Evolutionary conservation across 176 grass and related monocot species (phyloP).

Genomic region (Chrysopogon serrulatus): DNA sequence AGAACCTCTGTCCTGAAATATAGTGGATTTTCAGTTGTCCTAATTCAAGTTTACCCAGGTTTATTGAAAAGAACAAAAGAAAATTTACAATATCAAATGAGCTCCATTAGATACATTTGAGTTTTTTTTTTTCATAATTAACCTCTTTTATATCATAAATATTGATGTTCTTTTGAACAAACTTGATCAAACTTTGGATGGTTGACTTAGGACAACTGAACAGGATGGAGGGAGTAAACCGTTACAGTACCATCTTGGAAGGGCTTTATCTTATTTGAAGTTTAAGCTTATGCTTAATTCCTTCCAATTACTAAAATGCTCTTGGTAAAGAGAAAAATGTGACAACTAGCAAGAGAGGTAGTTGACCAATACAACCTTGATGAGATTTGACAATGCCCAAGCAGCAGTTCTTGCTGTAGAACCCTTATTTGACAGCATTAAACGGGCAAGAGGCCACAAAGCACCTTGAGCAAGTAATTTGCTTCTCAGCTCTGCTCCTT

Average conservation of each 20-base stretch:
- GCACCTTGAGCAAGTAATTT: slow-evolving; percentile 87
- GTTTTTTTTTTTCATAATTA: neutral
- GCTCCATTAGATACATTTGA: neutral
- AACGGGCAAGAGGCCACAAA: slow-evolving; percentile 65
- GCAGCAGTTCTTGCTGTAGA: slow-evolving; percentile 81
- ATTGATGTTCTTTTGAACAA: neutral
- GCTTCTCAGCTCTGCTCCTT: slow-evolving; percentile 80
- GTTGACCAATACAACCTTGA: slow-evolving; percentile 60
- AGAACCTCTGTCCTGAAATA: neutral
- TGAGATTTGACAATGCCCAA: slow-evolving; percentile 98
- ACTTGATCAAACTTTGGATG: neutral
- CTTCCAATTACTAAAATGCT: neutral
- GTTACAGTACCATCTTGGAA: neutral
- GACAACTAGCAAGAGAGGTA: slow-evolving; percentile 4
- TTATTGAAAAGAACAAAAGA: neutral
- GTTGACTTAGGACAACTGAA: neutral
- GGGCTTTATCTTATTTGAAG: neutral
- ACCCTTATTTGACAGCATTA: slow-evolving; percentile 81
- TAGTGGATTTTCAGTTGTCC: neutral
- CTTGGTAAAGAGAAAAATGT: neutral
- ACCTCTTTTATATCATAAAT: neutral
- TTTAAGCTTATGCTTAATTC: neutral
- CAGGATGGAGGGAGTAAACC: neutral
- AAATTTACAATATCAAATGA: neutral
- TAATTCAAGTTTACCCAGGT: neutral